Evolutionary conservation across 331 rosid genomes (phyloP).

Genomic region (Erythrophleum ivorense): DNA sequence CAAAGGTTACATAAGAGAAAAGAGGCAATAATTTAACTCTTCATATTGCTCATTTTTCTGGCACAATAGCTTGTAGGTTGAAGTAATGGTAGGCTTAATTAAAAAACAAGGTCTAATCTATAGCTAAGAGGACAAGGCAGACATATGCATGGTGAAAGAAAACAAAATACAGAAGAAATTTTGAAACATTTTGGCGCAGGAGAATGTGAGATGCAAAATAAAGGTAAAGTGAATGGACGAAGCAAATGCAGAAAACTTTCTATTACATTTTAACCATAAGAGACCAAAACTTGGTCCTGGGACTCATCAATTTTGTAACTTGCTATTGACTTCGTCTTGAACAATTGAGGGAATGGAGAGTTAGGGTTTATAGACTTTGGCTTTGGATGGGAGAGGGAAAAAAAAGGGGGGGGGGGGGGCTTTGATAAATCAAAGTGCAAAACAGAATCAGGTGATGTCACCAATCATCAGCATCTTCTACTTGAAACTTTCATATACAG

Average conservation of each 20-base stretch:
- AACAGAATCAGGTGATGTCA: background rate
- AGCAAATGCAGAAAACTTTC: background rate
- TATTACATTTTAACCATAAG: background rate
- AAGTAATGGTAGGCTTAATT: background rate
- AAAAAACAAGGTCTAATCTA: background rate
- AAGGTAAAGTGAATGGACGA: background rate
- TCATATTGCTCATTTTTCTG: background rate
- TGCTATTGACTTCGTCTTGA: background rate
- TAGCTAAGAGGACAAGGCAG: background rate
- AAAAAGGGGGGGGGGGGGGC: background rate
- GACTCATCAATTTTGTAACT: background rate
- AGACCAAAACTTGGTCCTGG: background rate
- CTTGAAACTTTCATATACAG: background rate
- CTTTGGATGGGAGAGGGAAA: background rate
- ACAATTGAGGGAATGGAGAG: background rate
- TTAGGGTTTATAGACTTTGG: background rate
- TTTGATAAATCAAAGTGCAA: background rate
- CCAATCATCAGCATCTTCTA: conserved; percentile 24
- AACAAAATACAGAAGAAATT: background rate
- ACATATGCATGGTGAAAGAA: background rate
- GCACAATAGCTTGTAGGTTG: background rate
- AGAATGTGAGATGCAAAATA: background rate
- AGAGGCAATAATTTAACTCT: background rate
- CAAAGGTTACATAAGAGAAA: background rate
- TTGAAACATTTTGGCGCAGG: background rate